Base-by-base conservation (phyloP, 1,284 basidiomycete species). In the Rhodotorula sp. region DNA sequence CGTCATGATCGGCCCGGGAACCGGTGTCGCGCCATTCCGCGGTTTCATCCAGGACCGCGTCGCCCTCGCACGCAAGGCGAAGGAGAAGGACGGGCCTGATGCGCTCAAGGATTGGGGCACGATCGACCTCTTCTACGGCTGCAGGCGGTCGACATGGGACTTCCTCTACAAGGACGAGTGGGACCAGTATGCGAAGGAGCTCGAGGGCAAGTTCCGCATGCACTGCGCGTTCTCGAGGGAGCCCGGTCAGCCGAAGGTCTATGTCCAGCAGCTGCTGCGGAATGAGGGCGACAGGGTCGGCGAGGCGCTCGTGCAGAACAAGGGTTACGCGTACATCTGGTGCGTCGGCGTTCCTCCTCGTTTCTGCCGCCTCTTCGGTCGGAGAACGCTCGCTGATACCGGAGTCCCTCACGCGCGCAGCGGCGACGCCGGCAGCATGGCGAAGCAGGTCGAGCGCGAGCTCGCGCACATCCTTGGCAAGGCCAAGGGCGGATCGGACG, bases 1-100 rank as follows among this genome's bases (percentile, higher is more conserved):
- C 67, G 94, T 99, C 81, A 98, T 99, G 95, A 88, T 99, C 79
- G 95, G 95, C 64, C 95, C 95, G 68, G 95, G 95, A 66, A 98
- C 94, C 71, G 93, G 94, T 84, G 93, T 99, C 63, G 95, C 95
- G 47, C 95, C 95, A 24, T 99, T 99, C 91, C 90, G 95, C 70
- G 94, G 94, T 2, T 99, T 99, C 80, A 87, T 99, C 11, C 96
- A 99, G 83, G 95, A 99, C 81, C 91, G 95, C 76, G 89, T 99
- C 47, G 93, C 93, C 19, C 88, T 96, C 55, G 95, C 94, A 22
- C 89, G 92, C 73, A 92, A 92, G 77, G 91, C 94, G 2, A 85
- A 91, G 68, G 94, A 94, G 78, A 97, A 96, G 86, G 92, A 92
- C 77, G 92, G 93, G 7, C 85, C 87, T 8, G 91, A 94, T 73